These are phyloP conservation scores for Metschnikowia orientalis DNA, from an alignment of 805 yeast genomes.

Conservation along the genomic window DNA sequence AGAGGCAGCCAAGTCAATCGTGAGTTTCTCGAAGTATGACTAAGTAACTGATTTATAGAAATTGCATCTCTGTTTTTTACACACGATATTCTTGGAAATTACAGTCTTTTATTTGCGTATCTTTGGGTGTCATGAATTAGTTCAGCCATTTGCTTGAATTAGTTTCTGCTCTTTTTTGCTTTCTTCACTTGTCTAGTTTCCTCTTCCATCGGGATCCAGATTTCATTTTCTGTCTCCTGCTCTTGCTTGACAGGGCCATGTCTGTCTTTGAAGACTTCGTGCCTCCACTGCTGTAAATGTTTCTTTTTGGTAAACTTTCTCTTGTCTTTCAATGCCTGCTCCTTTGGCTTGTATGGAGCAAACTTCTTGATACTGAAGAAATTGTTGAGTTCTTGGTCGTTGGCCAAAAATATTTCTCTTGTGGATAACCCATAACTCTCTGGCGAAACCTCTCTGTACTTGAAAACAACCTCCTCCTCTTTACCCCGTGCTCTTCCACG, in stretches of 20 bases:
- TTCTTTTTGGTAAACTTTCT: slow-evolving; percentile 79
- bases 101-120: background rate
- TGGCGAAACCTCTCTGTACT: slow-evolving; percentile 92
- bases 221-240: slow-evolving; percentile 32
- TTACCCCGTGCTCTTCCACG: slow-evolving; percentile 48
- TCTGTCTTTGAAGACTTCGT: slow-evolving; percentile 66
- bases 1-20: slow-evolving; percentile 36
- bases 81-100: background rate
- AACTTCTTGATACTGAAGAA: slow-evolving; percentile 86
- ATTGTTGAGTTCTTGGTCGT: slow-evolving; percentile 78
- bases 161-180: slow-evolving; percentile 6
- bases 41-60: slow-evolving; percentile 11
- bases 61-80: too few species aligned
- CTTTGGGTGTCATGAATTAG: background rate
- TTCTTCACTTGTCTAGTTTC: slow-evolving; percentile 7
- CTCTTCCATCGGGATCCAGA: slow-evolving; percentile 35
- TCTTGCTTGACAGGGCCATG: slow-evolving; percentile 41
- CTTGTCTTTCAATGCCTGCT: slow-evolving; percentile 68
- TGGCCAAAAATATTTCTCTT: slow-evolving; percentile 85
- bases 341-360: slow-evolving; percentile 85
- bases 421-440: slow-evolving; percentile 84
- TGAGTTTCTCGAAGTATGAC: slow-evolving; percentile 37
- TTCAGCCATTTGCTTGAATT: background rate
- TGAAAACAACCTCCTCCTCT: slow-evolving; percentile 52
- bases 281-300: slow-evolving; percentile 85